A percentile compares a stretch with the other conserved stretches of the same genome.
Evolutionary conservation across 306 rosid species (phyloP).

Genomic region (Prunus mongolica): DNA sequence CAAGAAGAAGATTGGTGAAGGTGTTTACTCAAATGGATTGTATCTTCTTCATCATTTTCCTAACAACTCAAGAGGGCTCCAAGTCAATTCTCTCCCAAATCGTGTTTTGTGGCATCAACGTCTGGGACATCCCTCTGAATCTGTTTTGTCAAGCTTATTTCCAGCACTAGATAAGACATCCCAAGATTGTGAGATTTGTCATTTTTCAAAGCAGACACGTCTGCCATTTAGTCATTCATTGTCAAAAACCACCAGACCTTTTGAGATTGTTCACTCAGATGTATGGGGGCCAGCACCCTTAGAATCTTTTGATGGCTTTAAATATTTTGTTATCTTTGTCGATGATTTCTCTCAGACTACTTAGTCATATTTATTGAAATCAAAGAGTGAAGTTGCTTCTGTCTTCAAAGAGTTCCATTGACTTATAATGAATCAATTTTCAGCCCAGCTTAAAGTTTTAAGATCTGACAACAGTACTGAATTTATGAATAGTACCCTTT

Average conservation of each 20-base stretch:
- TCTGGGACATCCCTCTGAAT: too few species aligned
- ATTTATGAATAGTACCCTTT: background rate
- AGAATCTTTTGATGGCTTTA: constrained; percentile 8
- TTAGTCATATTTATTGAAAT: background rate
- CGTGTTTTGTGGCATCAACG: too few species aligned
- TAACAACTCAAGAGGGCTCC: too few species aligned
- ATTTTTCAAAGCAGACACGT: background rate
- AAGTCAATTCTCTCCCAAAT: too few species aligned
- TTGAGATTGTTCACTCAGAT: constrained; percentile 12
- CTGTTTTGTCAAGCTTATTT: too few species aligned
- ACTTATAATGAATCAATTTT: background rate
- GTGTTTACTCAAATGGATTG: background rate
- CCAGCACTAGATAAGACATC: too few species aligned
- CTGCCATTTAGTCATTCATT: constrained; percentile 1
- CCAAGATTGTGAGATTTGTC: too few species aligned
- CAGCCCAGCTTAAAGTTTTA: background rate
- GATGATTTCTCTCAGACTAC: background rate
- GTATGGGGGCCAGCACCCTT: background rate
- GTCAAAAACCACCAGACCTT: background rate
- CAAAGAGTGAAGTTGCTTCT: background rate
- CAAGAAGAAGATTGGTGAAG: background rate
- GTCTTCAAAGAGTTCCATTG: background rate
- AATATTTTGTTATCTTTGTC: background rate
- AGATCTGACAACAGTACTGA: background rate
- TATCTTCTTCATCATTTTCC: too few species aligned